Conservation (phyloP, 2,329 filamentous ascomycete species). For the Lithohypha guttulata region DNA sequence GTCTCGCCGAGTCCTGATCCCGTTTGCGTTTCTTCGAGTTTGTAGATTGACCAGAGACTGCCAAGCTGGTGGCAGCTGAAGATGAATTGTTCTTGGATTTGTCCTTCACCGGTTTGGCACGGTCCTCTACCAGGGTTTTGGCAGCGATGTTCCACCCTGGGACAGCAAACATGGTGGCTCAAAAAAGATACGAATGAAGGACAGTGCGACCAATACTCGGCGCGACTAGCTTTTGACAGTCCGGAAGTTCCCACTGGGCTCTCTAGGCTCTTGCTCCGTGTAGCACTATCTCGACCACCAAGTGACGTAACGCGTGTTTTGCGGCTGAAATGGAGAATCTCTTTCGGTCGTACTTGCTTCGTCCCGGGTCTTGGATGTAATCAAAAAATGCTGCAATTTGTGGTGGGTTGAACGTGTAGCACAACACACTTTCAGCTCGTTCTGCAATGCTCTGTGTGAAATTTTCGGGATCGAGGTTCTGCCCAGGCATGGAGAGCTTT, state of each 20-base stretch:
- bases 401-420: too few species aligned
- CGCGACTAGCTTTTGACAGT: neutral
- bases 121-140: slow-evolving; percentile 37
- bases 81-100: slow-evolving; percentile 14
- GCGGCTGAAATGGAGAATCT: neutral
- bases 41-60: slow-evolving; percentile 17
- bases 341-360: neutral
- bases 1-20: slow-evolving; percentile 12
- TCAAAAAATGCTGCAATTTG: too few species aligned
- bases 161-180: slow-evolving; percentile 64
- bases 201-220: too few species aligned
- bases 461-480: too few species aligned
- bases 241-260: slow-evolving; percentile 1
- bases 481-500: too few species aligned
- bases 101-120: slow-evolving; percentile 40
- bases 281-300: too few species aligned
- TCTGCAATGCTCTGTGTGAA: too few species aligned
- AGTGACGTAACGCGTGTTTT: too few species aligned
- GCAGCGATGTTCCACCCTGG: slow-evolving; percentile 76
- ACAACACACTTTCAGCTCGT: too few species aligned
- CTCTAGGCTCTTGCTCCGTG: too few species aligned
- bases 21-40: slow-evolving; percentile 44
- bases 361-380: too few species aligned
- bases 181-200: too few species aligned
- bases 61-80: neutral